A percentile compares a stretch with the other conserved stretches of the same genome.
phyloP scores from a whole-genome alignment of 768 basidiomycete genomes.

The Fomitopsis pulvina region DNA sequence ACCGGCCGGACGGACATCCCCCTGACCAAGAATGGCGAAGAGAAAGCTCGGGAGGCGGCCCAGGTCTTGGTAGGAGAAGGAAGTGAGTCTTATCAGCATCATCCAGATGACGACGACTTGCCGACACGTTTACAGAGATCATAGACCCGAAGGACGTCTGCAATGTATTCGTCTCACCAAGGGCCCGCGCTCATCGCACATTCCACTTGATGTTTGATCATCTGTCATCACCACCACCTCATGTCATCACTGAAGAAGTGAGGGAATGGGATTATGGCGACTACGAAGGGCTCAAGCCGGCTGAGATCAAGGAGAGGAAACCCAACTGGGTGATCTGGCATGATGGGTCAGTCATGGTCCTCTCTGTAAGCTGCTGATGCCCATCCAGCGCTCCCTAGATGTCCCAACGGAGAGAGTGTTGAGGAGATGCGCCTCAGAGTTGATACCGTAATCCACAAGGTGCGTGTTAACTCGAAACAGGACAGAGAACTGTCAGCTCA shows the following conservation, averaged over 20 bases:
- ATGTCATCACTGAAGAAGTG: slow-evolving; percentile 56
- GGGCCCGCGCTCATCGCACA: slow-evolving; percentile 77
- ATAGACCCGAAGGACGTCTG: slow-evolving; percentile 78
- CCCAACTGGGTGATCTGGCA: slow-evolving; percentile 78
- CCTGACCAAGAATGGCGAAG: slow-evolving; percentile 69
- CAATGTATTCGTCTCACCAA: slow-evolving; percentile 79
- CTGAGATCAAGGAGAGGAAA: slow-evolving; percentile 64
- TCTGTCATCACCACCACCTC: slow-evolving; percentile 38
- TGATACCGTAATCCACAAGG: slow-evolving; percentile 69
- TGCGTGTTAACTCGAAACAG: slow-evolving; percentile 21
- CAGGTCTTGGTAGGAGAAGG: slow-evolving; percentile 65
- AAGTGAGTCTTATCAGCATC: slow-evolving; percentile 41
- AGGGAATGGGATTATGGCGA: slow-evolving; percentile 91
- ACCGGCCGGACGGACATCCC: slow-evolving; percentile 88
- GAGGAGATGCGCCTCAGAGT: slow-evolving; percentile 76
- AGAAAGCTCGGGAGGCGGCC: slow-evolving; percentile 61
- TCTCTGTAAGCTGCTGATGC: slow-evolving; percentile 2
- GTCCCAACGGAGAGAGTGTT: slow-evolving; percentile 82
- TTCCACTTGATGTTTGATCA: slow-evolving; percentile 74
- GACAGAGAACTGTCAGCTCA: not conserved
- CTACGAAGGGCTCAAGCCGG: slow-evolving; percentile 76
- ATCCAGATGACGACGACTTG: not conserved
- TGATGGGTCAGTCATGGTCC: slow-evolving; percentile 53
- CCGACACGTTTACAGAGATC: slow-evolving; percentile 37
- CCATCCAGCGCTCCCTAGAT: slow-evolving; percentile 36